Evolutionary conservation across 2,329 filamentous ascomycete species (phyloP), one percentile per base, ranked within the genome.

Genomic region (Colletotrichum truncatum): DNA sequence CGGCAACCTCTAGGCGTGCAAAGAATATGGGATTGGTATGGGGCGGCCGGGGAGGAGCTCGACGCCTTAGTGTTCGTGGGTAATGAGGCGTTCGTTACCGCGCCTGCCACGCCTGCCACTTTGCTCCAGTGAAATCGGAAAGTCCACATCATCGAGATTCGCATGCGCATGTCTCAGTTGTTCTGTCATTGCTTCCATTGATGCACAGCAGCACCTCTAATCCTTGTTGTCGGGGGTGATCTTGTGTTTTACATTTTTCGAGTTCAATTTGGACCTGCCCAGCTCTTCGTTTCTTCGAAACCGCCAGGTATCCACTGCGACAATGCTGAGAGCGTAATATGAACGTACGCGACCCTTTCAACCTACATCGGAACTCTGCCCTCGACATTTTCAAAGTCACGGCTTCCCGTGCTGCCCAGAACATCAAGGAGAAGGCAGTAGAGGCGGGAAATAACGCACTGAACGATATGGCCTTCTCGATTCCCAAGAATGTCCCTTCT

Each of bases 401-500:
- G 54, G 82, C 83, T 62, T 79, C 80, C 51, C 81, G 78, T 67
- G 78, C 81, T 68, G 80, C 77, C 61, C 74, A 76, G 57, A 73
- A 83, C 56, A 76, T 84, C 67, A 79, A 77, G 67, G 80, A 82
- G 66, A 79, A 81, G 70, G 83, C 84, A 68, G 79, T 82, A 68
- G 83, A 84, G 76, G 83, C 79, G 67, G 78, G 82, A 71, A 75
- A 80, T 56, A 77, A 83, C 75, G 84, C 81, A 54, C 77, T 83
- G 70, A 82, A 84, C 71, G 81, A 84, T 67, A 90, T 90, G 88
- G 81, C 87, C 52, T 93, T 93, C 79, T 82, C 86, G 51, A 80
- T 91, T 36, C 90, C 91, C 14, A 87, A 86, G 75, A 89, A 91
- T 79, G 84, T 90, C n/a, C 91, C 90, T 58, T 88, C 88, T 71